Evolutionary conservation across 2,329 filamentous ascomycete species (phyloP).

Genomic region (Ascochyta lentis): DNA sequence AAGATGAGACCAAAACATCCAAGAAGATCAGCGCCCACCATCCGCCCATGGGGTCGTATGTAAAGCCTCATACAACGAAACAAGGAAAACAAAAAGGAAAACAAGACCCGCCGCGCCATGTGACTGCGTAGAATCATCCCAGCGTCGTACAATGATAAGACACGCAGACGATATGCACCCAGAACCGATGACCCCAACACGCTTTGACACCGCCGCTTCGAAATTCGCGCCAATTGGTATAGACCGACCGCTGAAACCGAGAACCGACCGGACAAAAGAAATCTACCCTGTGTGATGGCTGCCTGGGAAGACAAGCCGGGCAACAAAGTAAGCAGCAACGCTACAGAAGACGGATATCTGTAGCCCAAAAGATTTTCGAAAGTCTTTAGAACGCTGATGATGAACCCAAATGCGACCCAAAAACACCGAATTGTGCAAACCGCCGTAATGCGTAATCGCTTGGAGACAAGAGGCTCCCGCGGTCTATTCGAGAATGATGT

Average conservation of each 20-base stretch:
- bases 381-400: slow-evolving; percentile 45
- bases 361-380: slow-evolving; percentile 43
- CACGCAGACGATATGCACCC: slow-evolving; percentile 45
- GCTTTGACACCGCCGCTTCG: slow-evolving; percentile 49
- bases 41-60: slow-evolving; percentile 27
- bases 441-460: slow-evolving; percentile 51
- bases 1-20: slow-evolving; percentile 36
- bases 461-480: slow-evolving; percentile 47
- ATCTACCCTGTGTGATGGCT: slow-evolving; percentile 48
- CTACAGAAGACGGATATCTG: slow-evolving; percentile 47
- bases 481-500: slow-evolving; percentile 47
- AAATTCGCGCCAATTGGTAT: slow-evolving; percentile 51
- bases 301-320: slow-evolving; percentile 34
- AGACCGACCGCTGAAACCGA: slow-evolving; percentile 47
- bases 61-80: slow-evolving; percentile 46
- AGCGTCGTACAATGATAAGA: slow-evolving; percentile 50
- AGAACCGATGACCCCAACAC: slow-evolving; percentile 40
- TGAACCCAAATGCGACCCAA: slow-evolving; percentile 45
- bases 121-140: slow-evolving; percentile 49
- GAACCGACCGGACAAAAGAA: slow-evolving; percentile 49
- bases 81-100: slow-evolving; percentile 25
- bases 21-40: slow-evolving; percentile 38
- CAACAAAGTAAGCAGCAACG: slow-evolving; percentile 39
- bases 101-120: slow-evolving; percentile 37
- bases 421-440: slow-evolving; percentile 50